Percentiles rank a stretch among this genome's conserved stretches.
Evolutionary conservation across 345 rosid species (phyloP).

Genomic region (Eucalyptus camaldulensis): DNA sequence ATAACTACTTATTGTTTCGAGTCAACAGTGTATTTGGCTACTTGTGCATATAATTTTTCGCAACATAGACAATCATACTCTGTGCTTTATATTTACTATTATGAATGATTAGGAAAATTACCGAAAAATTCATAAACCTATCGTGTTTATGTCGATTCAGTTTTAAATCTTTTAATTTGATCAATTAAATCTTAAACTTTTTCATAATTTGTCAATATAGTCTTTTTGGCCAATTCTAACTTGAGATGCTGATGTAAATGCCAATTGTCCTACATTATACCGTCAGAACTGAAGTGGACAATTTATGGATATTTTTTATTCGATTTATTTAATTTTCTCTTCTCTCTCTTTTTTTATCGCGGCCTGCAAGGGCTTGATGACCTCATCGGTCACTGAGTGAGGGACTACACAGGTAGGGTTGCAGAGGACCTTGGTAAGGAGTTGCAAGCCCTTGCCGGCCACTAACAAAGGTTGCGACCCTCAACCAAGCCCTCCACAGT

Average conservation of each 20-base stretch:
- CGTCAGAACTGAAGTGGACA: background rate
- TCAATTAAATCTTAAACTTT: background rate
- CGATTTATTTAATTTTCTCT: background rate
- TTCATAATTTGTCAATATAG: background rate
- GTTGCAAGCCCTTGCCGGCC: background rate
- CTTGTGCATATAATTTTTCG: background rate
- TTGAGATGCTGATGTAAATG: rapidly evolving
- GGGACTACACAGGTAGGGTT: background rate
- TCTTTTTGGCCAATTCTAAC: background rate
- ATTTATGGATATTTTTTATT: background rate
- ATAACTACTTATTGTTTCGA: background rate
- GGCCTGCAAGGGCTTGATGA: background rate
- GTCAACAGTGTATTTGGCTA: background rate
- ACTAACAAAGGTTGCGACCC: background rate
- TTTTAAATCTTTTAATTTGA: background rate
- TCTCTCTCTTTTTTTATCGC: background rate
- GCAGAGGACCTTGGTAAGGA: no score
- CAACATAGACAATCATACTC: background rate
- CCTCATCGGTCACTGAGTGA: background rate
- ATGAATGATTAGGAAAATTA: background rate
- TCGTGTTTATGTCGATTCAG: background rate
- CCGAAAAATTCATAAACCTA: background rate
- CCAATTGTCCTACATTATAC: background rate
- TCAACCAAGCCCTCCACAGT: rapidly evolving
- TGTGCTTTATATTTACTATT: background rate